Evolutionary conservation across 352 stramenopile species (phyloP), one percentile per base, ranked within the genome.

Genomic region (Pythium monospermum): DNA sequence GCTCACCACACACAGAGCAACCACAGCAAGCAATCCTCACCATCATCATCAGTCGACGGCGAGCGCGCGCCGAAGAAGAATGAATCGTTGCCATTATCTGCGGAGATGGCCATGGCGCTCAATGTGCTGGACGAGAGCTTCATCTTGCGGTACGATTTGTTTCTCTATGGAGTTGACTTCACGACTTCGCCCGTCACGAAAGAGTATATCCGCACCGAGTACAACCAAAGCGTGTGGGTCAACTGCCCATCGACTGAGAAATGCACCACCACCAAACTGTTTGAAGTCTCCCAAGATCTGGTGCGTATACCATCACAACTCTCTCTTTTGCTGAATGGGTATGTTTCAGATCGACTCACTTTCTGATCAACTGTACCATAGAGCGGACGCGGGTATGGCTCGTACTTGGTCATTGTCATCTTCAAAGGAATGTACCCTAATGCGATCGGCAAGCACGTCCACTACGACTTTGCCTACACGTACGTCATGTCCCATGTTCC

Each of bases 401-500:
- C 73, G 5, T 91, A 91, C 38, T 58, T 85, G 50, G 62, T 70
- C 16, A 63, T 77, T 13, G 49, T 91, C 10, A 64, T 75, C 6
- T 91, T 85, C 46, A 69, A 75, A 57, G 76, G 77, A 13, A 57
- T 84, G 42, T 94, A 94, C 54, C 83, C 83, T 2, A 89, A 94
- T 46, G 55, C 64, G 1, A 90, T 89, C 26, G 80, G 76, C 25
- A 73, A 74, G 23, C 53, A 72, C 5, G 65, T 94, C 32, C 52
- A 68, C 7, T 94, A 94, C 57, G 68, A 87, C 22, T 89, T 94
- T 50, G 75, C 73, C 2, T 94, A 87, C 57, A 87, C 80, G 83
- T 93, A 76, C 35, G 76, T 69, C 0, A 15, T 1, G 36, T 15
- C 19, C 21, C 6, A 42, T n/a, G 15, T 40, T 18, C 1, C 27